A percentile compares a stretch with the other conserved stretches of the same genome.
These are phyloP conservation scores for Umbelopsis vinacea DNA, from an alignment of 192 early-diverging fungal genomes.

Conservation along the genomic window DNA sequence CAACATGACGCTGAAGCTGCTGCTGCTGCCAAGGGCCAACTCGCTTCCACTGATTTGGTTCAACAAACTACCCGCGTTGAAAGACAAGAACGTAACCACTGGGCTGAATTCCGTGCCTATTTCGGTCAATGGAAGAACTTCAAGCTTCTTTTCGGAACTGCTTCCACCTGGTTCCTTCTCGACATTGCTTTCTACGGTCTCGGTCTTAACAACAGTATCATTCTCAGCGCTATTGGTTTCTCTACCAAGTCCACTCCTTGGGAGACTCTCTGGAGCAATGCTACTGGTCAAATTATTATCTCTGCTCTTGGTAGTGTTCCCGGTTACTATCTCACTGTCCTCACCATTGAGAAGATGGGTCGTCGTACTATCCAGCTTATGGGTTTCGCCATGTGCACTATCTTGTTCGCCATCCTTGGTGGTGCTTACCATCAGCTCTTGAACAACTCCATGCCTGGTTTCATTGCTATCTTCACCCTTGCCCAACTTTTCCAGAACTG, in stretches of 20 bases:
- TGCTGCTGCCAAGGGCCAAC: slow-evolving; percentile 49
- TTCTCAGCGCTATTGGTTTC: slow-evolving; percentile 77
- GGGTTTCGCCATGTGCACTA: slow-evolving; percentile 78
- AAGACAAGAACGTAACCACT: slow-evolving; percentile 43
- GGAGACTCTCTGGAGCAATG: slow-evolving; percentile 64
- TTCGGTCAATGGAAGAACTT: slow-evolving; percentile 82
- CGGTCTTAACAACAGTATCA: slow-evolving; percentile 71
- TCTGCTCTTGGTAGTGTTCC: slow-evolving; percentile 81
- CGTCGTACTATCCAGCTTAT: slow-evolving; percentile 89
- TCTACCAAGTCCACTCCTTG: slow-evolving; percentile 43
- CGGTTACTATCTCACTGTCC: slow-evolving; percentile 89
- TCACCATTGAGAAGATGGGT: slow-evolving; percentile 79
- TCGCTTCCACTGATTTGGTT: slow-evolving; percentile 26
- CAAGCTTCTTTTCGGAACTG: slow-evolving; percentile 78
- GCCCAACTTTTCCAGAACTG: slow-evolving; percentile 77
- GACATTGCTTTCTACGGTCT: slow-evolving; percentile 83
- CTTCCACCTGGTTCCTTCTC: slow-evolving; percentile 78
- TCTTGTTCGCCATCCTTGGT: slow-evolving; percentile 72
- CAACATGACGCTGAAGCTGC: slow-evolving; percentile 52
- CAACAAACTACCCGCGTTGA: slow-evolving; percentile 42
- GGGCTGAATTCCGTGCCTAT: slow-evolving; percentile 67
- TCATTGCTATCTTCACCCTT: slow-evolving; percentile 58
- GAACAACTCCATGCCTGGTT: slow-evolving; percentile 51
- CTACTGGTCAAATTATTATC: slow-evolving; percentile 90
- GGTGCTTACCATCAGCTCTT: slow-evolving; percentile 65